A percentile compares a stretch with the other conserved stretches of the same genome.
Conservation (phyloP, 805 yeast genomes). For the Yarrowia divulgata region DNA sequence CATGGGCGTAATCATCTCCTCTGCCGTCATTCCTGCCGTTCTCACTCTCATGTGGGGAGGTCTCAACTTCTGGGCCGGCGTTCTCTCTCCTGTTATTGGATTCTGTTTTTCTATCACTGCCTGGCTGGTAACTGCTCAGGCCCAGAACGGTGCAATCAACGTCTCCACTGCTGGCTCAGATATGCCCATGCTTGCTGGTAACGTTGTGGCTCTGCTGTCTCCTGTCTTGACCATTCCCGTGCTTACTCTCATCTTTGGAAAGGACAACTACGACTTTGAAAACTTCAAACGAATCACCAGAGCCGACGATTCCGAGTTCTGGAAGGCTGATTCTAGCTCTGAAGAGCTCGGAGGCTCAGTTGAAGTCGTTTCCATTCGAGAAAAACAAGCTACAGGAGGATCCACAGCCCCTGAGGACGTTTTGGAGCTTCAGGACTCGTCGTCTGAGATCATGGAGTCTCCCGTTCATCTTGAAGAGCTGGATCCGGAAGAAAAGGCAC, state of each 20-base stretch:
- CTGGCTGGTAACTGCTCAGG: slow-evolving; percentile 59
- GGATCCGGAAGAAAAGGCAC: slow-evolving; percentile 57
- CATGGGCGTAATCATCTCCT: slow-evolving; percentile 88
- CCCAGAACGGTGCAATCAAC: slow-evolving; percentile 59
- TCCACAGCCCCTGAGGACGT: too few species aligned
- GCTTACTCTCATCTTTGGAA: slow-evolving; percentile 67
- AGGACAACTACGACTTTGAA: slow-evolving; percentile 78
- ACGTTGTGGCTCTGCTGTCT: slow-evolving; percentile 78
- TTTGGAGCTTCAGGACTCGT: slow-evolving; percentile 44
- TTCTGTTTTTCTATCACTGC: slow-evolving; percentile 74
- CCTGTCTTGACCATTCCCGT: slow-evolving; percentile 75
- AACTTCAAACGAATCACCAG: slow-evolving; percentile 61
- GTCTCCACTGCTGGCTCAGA: slow-evolving; percentile 74
- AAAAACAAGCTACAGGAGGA: slow-evolving; percentile 41
- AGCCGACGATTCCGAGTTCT: slow-evolving; percentile 38
- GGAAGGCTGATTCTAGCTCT: slow-evolving; percentile 8
- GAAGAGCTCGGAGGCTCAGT: slow-evolving; percentile 3
- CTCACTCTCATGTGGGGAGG: slow-evolving; percentile 69
- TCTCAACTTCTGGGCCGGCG: slow-evolving; percentile 74
- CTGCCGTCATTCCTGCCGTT: slow-evolving; percentile 83
- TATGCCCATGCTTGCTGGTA: slow-evolving; percentile 88
- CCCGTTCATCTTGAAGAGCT: slow-evolving; percentile 47
- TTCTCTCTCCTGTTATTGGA: slow-evolving; percentile 79
- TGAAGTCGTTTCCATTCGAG: neutral
- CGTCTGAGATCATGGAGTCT: slow-evolving; percentile 40